These are phyloP conservation scores for Saprolegnia parasitica DNA, from an alignment of 352 stramenopile species.

Conservation along the genomic window DNA sequence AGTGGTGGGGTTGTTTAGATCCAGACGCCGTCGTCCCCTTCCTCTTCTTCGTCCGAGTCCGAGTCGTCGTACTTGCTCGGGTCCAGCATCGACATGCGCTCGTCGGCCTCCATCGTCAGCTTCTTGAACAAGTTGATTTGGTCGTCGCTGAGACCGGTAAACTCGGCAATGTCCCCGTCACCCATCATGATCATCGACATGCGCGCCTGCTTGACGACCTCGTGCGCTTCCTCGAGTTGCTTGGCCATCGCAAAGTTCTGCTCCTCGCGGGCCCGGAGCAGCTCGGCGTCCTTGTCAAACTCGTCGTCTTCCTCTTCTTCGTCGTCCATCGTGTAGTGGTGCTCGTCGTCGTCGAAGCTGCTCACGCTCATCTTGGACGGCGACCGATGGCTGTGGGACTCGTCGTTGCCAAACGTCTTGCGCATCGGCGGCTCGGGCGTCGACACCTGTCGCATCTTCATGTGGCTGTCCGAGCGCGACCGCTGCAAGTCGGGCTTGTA, in stretches of 20 bases:
- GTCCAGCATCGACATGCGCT: conserved; percentile 83
- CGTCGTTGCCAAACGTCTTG: conserved; percentile 12
- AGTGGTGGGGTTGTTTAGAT: conserved; percentile 43
- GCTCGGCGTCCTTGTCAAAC: conserved; percentile 58
- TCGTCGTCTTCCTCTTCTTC: conserved; percentile 79
- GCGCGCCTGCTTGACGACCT: conserved; percentile 73
- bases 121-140: conserved; percentile 91
- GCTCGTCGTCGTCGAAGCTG: conserved; percentile 15
- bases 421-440: neutral
- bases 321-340: conserved; percentile 68
- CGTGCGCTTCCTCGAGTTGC: conserved; percentile 77
- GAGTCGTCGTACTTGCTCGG: conserved; percentile 74
- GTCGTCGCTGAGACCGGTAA: conserved; percentile 62
- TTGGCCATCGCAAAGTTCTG: conserved; percentile 81
- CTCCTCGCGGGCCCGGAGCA: conserved; percentile 72
- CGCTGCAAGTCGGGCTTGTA: conserved; percentile 23
- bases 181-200: conserved; percentile 84
- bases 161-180: conserved; percentile 57
- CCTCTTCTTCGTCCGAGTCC: conserved; percentile 41
- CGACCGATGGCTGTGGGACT: neutral
- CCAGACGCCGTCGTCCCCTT: conserved; percentile 77
- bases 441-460: neutral
- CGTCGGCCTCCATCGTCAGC: conserved; percentile 79
- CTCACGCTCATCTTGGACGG: conserved; percentile 13
- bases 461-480: conserved; percentile 6